Conservation (phyloP, 192 early-diverging fungal genomes). For the Linnemannia exigua region DNA sequence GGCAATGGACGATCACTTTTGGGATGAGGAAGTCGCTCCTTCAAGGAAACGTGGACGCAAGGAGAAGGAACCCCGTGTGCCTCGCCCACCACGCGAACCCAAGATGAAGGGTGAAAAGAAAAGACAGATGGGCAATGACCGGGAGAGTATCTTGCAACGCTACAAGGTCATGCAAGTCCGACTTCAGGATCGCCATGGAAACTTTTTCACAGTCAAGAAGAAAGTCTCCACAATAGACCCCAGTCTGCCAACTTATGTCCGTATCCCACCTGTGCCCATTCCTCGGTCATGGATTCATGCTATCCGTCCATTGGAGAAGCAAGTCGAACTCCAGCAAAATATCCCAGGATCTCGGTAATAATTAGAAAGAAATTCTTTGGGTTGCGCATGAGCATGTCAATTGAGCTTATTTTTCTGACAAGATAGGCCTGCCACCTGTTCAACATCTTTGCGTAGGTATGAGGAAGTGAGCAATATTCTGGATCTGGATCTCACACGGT, state of each 20-base stretch:
- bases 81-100: slow-evolving; percentile 53
- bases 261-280: slow-evolving; percentile 88
- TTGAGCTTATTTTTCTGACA: background rate
- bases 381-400: background rate
- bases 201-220: slow-evolving; percentile 89
- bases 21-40: slow-evolving; percentile 74
- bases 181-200: slow-evolving; percentile 87
- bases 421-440: background rate
- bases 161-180: slow-evolving; percentile 93
- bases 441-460: slow-evolving; percentile 42
- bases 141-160: slow-evolving; percentile 81
- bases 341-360: slow-evolving; percentile 56
- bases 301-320: slow-evolving; percentile 68
- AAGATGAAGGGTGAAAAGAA: slow-evolving; percentile 49
- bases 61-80: slow-evolving; percentile 62
- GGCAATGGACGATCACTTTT: slow-evolving; percentile 88
- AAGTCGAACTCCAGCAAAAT: slow-evolving; percentile 14
- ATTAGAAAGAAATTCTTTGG: too few relatives aligned
- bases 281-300: slow-evolving; percentile 90
- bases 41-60: slow-evolving; percentile 57
- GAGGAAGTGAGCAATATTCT: slow-evolving; percentile 61
- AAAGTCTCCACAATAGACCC: slow-evolving; percentile 87
- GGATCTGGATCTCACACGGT: slow-evolving; percentile 60
- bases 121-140: slow-evolving; percentile 38
- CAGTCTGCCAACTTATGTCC: slow-evolving; percentile 88